These are phyloP conservation scores for Salvia rosmarinus DNA, from an alignment of 257 asterid genomes.

Conservation along the genomic window DNA sequence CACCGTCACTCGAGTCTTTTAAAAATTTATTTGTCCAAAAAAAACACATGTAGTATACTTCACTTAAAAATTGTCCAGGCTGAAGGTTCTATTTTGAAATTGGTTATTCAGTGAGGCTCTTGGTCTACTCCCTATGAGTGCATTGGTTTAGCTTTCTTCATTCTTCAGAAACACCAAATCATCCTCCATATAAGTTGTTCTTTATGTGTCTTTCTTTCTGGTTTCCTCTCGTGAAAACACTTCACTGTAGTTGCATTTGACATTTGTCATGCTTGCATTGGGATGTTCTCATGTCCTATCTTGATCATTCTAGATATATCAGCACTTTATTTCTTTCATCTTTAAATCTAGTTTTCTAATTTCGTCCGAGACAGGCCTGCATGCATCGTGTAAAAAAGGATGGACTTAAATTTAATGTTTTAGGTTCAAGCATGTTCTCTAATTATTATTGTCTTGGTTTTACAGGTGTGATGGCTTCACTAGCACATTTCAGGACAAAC, in stretches of 20 bases:
- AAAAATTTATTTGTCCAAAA: too few species aligned
- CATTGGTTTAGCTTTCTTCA: background rate
- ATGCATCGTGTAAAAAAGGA: slow-evolving; percentile 5
- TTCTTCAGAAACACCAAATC: background rate
- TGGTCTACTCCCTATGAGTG: background rate
- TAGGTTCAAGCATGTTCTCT: slow-evolving; percentile 12
- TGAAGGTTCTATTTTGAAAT: background rate
- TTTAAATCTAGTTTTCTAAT: background rate
- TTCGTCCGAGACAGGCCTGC: background rate
- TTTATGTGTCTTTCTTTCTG: background rate
- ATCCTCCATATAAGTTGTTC: background rate
- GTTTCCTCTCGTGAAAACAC: background rate
- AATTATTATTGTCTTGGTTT: slow-evolving; percentile 26
- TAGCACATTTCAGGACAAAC: slow-evolving; percentile 98
- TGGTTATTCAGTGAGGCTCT: background rate
- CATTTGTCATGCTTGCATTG: background rate
- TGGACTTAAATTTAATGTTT: slow-evolving; percentile 15
- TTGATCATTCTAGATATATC: slow-evolving; percentile 14
- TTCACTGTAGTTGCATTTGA: background rate
- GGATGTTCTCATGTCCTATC: background rate
- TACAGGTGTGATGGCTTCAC: slow-evolving; percentile 98
- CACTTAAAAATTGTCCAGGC: background rate
- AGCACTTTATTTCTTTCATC: background rate
- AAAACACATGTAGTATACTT: too few species aligned
- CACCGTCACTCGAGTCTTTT: too few species aligned